Evolutionary conservation across 805 yeast genomes (phyloP), one percentile per base, ranked within the genome.

Genomic region (Ascoidea tarda): DNA sequence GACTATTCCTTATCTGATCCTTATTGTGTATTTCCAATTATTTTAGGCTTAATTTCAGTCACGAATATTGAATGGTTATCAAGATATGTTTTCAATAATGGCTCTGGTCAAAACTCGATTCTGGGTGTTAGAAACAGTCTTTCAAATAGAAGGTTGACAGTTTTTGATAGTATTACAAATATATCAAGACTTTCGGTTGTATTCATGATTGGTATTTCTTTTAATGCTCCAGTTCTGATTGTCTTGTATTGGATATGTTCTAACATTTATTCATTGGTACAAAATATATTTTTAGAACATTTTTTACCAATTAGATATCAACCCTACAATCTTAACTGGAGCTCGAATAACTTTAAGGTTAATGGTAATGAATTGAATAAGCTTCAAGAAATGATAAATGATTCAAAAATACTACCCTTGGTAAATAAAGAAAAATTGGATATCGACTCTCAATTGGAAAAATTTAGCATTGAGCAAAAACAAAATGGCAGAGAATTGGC

Each of bases 161-260:
- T 79, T 5, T 72, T 78, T 50, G 86, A 81, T 59, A 75, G 87
- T 2, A 61, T 90, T 44, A 74, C 86, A 52, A 87, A 81, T 56
- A 61, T 86, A 1, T 78, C 95, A 2, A 72, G 96, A 60, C 72
- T 87, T 57, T 80, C 91, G 28, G 79, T 86, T 51, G 79, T 89
- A 1, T 79, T 87, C 57, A 71, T 91, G 66, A 87, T 88, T 84
- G 89, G 88, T 5, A 71, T 89, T 16, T 74, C 96, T 0, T 78
- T 89, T 46, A 93, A 89, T 60, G 95, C 96, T 0, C 96, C 98
- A 0, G 71, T 82, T 33, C 87, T 95, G 0, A 68, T 90, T 44
- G 78, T 84, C 0, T 63, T 88, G n/a, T 91, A 90, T 67, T 91
- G 98, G 99, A 74, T 87, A 33, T 80, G 91, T 49, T 88, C 96